Evolutionary conservation across 139 green algal species (phyloP).

Genomic region (Ettlia oleoabundans): DNA sequence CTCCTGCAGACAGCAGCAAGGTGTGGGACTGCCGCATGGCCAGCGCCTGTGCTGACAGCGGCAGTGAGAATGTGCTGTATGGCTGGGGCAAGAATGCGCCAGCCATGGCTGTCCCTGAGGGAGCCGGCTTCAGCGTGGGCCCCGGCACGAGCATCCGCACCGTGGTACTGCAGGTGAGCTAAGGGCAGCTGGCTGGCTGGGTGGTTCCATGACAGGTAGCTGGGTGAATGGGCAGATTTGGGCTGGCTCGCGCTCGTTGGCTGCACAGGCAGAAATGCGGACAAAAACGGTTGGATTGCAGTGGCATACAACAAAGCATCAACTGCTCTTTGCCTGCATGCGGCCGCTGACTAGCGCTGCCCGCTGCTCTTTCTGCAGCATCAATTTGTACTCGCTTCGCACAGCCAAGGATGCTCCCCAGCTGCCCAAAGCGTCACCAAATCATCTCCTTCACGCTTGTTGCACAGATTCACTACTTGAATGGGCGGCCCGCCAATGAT

Average conservation of each 20-base stretch:
- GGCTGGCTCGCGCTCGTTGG: too few species aligned
- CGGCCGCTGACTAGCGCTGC: too few species aligned
- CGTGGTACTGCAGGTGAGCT: slow-evolving; percentile 76
- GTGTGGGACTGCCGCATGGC: slow-evolving; percentile 71
- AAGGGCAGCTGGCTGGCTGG: neutral
- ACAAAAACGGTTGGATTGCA: neutral
- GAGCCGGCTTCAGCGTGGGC: slow-evolving; percentile 77
- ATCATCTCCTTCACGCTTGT: neutral
- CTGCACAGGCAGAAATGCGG: neutral
- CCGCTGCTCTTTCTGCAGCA: too few species aligned
- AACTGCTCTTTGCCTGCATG: too few species aligned
- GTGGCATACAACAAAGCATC: too few species aligned
- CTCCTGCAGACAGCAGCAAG: slow-evolving; percentile 34
- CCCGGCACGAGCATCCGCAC: slow-evolving; percentile 51
- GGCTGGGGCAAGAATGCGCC: slow-evolving; percentile 87
- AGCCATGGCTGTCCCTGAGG: slow-evolving; percentile 67
- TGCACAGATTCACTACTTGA: slow-evolving; percentile 78
- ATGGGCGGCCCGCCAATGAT: slow-evolving; percentile 58
- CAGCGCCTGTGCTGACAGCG: slow-evolving; percentile 34
- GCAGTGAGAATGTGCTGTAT: slow-evolving; percentile 67
- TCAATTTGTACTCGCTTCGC: too few species aligned
- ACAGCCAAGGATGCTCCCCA: too few species aligned
- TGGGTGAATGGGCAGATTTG: too few species aligned
- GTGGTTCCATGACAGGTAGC: too few species aligned
- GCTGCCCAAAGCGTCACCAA: too few species aligned